Evolutionary conservation across 2,329 filamentous ascomycete species (phyloP), one percentile per base, ranked within the genome.

Genomic region (Fusarium veterinarium): DNA sequence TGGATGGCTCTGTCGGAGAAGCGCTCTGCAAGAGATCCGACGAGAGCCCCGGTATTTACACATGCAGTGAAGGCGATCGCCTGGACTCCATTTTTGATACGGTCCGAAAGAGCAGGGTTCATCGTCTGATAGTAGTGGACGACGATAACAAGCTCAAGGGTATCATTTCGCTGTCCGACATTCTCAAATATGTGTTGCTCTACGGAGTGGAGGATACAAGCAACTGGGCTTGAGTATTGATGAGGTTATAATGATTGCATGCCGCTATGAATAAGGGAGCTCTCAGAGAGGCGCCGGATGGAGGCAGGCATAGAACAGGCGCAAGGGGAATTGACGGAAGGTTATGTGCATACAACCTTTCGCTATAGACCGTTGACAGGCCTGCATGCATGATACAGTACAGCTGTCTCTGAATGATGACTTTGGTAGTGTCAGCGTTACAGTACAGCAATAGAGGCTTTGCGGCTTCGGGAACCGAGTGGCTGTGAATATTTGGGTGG

Each of bases 41-140:
- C 58, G 95, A 98, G 76, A 98, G 97, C 78, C 92, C 95, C 1
- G 96, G 97, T 46, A 98, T 99, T 72, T 98, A 98, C 83, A 98
- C 95, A 1, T 99, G 96, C 85, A 94, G 92, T 49, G 88, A 96
- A 71, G 92, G 97, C 70, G 96, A 99, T 82, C 91, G 95, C 61
- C 88, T 99, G 55, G 95, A 97, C 80, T 95, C 95, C 16, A 96
- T 99, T 75, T 98, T 98, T 81, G 95, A 98, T 81, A 98, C 96
- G 2, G 93, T 99, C 75, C 93, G 95, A 75, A 97, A 95, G 84
- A 97, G 95, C 49, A 90, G 97, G 69, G 95, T 99, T 33, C 96
- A 99, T 83, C 90, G 96, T 71, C 87, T 99, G 73, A 92, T 98
- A 63, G 92, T 99, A 53, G 93, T 99, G 64, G 95, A 99, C 81